These are phyloP conservation scores for Apostasia shenzhenica DNA, from an alignment of 106 monocot species.

Conservation along the genomic window DNA sequence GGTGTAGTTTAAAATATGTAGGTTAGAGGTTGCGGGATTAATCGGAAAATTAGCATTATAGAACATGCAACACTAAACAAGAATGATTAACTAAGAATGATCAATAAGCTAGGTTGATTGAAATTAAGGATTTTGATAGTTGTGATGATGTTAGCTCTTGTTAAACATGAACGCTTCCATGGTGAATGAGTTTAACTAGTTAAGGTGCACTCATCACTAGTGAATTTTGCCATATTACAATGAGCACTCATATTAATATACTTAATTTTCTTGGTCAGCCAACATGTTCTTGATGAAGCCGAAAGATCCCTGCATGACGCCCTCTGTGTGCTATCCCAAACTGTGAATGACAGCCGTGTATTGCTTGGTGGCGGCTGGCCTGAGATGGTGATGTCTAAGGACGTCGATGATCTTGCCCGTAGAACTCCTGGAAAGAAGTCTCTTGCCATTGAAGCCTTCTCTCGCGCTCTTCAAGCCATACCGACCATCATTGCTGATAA, in stretches of 20 bases:
- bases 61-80: too few relatives aligned
- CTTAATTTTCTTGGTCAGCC: slow-evolving; percentile 25
- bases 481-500: slow-evolving; percentile 93
- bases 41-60: too few relatives aligned
- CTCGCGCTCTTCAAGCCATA: slow-evolving; percentile 73
- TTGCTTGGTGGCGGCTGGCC: slow-evolving; percentile 97
- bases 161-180: too few relatives aligned
- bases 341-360: slow-evolving; percentile 83
- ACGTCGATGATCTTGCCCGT: slow-evolving; percentile 81
- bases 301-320: slow-evolving; percentile 98
- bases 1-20: too few relatives aligned
- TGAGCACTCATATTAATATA: not conserved
- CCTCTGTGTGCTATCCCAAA: slow-evolving; percentile 90
- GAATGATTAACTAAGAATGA: too few relatives aligned
- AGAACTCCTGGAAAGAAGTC: slow-evolving; percentile 90
- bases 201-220: too few relatives aligned
- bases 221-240: too few relatives aligned
- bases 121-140: too few relatives aligned
- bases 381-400: slow-evolving; percentile 94
- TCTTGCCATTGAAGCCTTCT: slow-evolving; percentile 94
- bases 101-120: too few relatives aligned
- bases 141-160: too few relatives aligned
- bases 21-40: too few relatives aligned
- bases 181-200: too few relatives aligned
- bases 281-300: slow-evolving; percentile 93